Conservation (phyloP, 345 rosid species). For the Eucalyptus tenuipes region DNA sequence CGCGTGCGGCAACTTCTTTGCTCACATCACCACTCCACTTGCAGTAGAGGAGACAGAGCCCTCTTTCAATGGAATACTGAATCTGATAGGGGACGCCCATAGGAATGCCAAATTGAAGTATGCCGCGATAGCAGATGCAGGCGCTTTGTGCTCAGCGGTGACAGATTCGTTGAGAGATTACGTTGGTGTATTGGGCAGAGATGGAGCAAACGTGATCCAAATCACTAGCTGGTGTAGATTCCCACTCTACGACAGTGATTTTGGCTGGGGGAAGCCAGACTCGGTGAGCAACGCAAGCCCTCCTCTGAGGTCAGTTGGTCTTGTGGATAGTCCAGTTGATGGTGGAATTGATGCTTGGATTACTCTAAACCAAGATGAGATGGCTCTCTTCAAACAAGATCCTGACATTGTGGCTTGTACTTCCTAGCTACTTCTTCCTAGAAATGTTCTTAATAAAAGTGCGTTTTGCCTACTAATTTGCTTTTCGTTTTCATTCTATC, state of each 20-base stretch:
- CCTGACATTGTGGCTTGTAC: background rate
- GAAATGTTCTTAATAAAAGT: background rate
- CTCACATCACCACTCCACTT: background rate
- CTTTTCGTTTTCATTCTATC: background rate
- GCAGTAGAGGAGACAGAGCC: background rate
- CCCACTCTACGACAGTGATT: conserved; percentile 30
- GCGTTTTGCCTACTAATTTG: background rate
- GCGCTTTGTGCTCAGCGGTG: background rate
- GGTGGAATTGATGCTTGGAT: conserved; percentile 38
- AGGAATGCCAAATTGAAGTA: background rate
- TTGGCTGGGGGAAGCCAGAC: conserved; percentile 50
- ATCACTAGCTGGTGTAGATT: conserved; percentile 23
- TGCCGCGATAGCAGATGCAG: background rate
- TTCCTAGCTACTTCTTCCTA: background rate
- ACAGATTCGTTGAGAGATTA: background rate
- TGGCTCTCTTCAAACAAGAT: background rate
- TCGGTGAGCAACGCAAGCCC: conserved; percentile 15
- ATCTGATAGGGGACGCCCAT: background rate
- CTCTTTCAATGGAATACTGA: conserved; percentile 1
- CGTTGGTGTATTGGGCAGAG: background rate
- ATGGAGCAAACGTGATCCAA: background rate
- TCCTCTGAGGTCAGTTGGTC: conserved; percentile 4
- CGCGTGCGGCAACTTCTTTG: background rate
- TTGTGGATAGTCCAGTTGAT: conserved; percentile 25
- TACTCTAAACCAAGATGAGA: conserved; percentile 6